phyloP scores from a whole-genome alignment of 75 land plant species.

The Larix kaempferi region DNA sequence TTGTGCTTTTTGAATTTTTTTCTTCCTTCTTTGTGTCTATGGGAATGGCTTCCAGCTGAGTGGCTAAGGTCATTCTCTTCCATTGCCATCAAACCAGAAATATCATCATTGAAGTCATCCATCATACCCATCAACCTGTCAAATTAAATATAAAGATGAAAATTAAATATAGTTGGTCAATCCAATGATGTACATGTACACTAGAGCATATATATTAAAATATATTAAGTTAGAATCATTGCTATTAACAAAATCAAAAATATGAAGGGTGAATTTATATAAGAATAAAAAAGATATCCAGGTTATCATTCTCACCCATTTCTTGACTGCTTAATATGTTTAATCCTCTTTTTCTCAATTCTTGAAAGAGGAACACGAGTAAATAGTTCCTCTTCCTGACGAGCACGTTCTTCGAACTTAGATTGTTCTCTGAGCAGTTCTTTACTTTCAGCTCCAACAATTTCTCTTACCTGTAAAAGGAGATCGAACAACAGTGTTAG shows the following conservation, averaged over 20 bases:
- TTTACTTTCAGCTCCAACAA: slow-evolving; percentile 74
- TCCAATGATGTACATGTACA: neutral
- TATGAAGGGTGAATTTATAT: neutral
- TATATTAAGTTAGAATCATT: neutral
- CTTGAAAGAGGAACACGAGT: slow-evolving; percentile 89
- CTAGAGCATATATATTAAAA: neutral
- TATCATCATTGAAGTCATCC: slow-evolving; percentile 71
- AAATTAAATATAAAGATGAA: slow-evolving; percentile 5
- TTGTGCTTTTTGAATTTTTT: slow-evolving; percentile 44
- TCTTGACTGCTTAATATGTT: slow-evolving; percentile 67
- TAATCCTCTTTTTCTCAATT: slow-evolving; percentile 72
- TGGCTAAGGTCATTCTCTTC: slow-evolving; percentile 23
- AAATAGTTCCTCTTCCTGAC: slow-evolving; percentile 82
- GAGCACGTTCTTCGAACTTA: slow-evolving; percentile 58
- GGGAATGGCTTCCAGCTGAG: neutral
- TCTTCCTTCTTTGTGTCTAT: slow-evolving; percentile 12
- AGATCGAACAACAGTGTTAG: neutral
- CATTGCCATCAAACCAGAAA: slow-evolving; percentile 37
- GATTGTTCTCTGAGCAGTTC: slow-evolving; percentile 51
- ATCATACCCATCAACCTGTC: slow-evolving; percentile 63
- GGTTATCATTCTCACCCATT: slow-evolving; percentile 63
- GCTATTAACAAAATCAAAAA: neutral
- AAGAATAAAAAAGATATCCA: neutral
- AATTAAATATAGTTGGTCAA: neutral
- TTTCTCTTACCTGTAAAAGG: slow-evolving; percentile 59